Evolutionary conservation across 2,329 filamentous ascomycete genomes (phyloP), one percentile per base, ranked within the genome.

Genomic region (Colletotrichum paranaense): DNA sequence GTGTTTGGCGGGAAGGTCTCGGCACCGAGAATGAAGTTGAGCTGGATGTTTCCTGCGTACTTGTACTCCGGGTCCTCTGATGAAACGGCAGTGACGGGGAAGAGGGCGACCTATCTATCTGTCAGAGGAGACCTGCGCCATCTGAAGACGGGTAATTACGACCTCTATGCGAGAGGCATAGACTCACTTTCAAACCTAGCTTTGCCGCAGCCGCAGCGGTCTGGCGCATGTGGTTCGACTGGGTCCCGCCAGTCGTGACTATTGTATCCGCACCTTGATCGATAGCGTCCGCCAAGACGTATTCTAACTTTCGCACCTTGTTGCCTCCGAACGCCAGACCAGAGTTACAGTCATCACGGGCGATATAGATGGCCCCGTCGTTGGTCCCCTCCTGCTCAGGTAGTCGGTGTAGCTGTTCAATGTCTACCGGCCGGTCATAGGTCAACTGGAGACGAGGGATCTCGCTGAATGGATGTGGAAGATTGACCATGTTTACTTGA

Each of bases 281-380:
- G 6, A 81, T 42, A 1, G 81, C 82, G 32, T 81, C 80, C 22
- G 81, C 77, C 28, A 83, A 76, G 28, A 84, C 77, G 62, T 81
- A 83, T 72, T 82, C 81, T 35, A 83, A 78, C 74, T 83, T 83
- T 60, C 81, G 77, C 58, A 80, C 78, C 75, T 83, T 83, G 77
- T 82, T 83, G 64, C 81, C 82, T 38, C 82, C 81, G 63, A 78
- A 80, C n/a, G 79, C 79, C 28, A 83, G 77, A 16, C 80, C 80
- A 22, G 79, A 79, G 53, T 76, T 77, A 62, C 68, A 74, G 64
- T 78, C 76, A 16, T 78, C 77, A 7, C 75, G 75, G 38, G 75
- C 74, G 59, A 75, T 64, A 62, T 66, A 76, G 22, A 76, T 8
- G 5, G 28, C 42, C 4, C 53, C 53, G 1, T 24, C 35, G 19